Conservation (phyloP, 805 yeast genomes). For the Cyberlindnera japonica region DNA sequence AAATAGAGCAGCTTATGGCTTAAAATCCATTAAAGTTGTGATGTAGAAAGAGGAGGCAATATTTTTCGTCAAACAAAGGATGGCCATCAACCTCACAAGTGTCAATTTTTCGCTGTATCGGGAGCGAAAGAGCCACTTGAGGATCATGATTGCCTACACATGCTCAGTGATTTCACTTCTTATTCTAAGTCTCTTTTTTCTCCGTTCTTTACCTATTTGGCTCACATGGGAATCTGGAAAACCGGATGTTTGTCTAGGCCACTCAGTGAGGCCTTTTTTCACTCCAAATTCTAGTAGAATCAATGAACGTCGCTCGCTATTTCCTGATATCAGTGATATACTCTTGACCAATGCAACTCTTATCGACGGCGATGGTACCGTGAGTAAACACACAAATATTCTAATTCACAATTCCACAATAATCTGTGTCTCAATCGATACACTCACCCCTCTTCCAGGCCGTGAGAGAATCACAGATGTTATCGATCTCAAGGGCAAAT, state of each 20-base stretch:
- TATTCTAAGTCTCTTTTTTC: background rate
- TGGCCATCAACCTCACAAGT: slow-evolving; percentile 3
- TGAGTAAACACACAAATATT: slow-evolving; percentile 1
- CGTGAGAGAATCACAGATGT: slow-evolving; percentile 1
- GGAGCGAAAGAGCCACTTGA: no score
- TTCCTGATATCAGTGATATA: slow-evolving; percentile 2
- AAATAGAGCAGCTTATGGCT: no score
- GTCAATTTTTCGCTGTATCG: no score
- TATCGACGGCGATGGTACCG: slow-evolving; percentile 7
- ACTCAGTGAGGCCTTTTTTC: slow-evolving; percentile 2
- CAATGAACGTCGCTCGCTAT: slow-evolving; percentile 5
- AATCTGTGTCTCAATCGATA: background rate
- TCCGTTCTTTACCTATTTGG: background rate
- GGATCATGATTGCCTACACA: no score
- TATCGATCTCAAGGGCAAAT: slow-evolving; percentile 5
- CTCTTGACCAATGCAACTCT: slow-evolving; percentile 6
- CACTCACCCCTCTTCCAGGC: background rate
- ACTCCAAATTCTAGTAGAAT: slow-evolving; percentile 1
- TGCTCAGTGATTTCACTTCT: no score
- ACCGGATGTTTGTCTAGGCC: slow-evolving; percentile 4
- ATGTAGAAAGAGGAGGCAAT: no score
- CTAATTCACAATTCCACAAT: slow-evolving; percentile 8
- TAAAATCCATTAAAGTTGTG: no score
- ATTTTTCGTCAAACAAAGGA: no score
- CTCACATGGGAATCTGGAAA: background rate